These are phyloP conservation scores for Copromyces sp. DNA, from an alignment of 495 filamentous ascomycete species.

Conservation along the genomic window DNA sequence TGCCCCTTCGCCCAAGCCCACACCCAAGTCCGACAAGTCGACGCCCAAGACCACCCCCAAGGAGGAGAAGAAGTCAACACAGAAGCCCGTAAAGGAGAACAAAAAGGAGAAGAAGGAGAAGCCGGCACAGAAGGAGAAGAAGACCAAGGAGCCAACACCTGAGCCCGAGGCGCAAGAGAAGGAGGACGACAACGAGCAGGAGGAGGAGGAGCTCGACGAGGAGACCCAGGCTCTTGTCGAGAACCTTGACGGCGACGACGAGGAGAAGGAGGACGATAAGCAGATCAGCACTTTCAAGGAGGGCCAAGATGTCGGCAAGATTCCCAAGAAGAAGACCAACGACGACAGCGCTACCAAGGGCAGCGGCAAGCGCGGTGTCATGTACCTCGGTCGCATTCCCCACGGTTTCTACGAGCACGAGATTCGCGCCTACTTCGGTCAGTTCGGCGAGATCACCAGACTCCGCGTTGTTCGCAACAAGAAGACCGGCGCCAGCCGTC, in stretches of 20 bases:
- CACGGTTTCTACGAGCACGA: slow-evolving; percentile 95
- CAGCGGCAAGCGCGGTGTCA: slow-evolving; percentile 56
- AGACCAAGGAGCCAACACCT: slow-evolving; percentile 17
- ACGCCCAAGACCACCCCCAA: slow-evolving; percentile 11
- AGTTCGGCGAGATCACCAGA: slow-evolving; percentile 76
- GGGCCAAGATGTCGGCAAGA: slow-evolving; percentile 50
- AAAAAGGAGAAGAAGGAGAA: slow-evolving; percentile 17
- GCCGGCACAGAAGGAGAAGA: slow-evolving; percentile 18
- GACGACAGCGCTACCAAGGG: slow-evolving; percentile 28
- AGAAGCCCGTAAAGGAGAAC: slow-evolving; percentile 14
- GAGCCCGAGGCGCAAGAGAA: slow-evolving; percentile 15
- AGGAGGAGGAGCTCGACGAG: slow-evolving; percentile 31
- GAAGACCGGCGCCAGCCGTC: slow-evolving; percentile 76
- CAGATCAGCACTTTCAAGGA: slow-evolving; percentile 36
- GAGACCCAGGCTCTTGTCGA: slow-evolving; percentile 51
- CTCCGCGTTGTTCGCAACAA: slow-evolving; percentile 85
- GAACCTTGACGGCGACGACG: slow-evolving; percentile 72
- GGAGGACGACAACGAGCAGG: slow-evolving; percentile 21
- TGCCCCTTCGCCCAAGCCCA: slow-evolving; percentile 6
- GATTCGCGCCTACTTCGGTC: slow-evolving; percentile 88
- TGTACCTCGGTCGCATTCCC: slow-evolving; percentile 85
- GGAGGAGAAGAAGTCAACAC: slow-evolving; percentile 24
- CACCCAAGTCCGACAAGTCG: slow-evolving; percentile 17
- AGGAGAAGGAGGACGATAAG: slow-evolving; percentile 46
- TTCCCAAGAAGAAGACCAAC: slow-evolving; percentile 51